phyloP scores from a whole-genome alignment of 2,329 filamentous ascomycete species.

The Trichoderma asperellum region DNA sequence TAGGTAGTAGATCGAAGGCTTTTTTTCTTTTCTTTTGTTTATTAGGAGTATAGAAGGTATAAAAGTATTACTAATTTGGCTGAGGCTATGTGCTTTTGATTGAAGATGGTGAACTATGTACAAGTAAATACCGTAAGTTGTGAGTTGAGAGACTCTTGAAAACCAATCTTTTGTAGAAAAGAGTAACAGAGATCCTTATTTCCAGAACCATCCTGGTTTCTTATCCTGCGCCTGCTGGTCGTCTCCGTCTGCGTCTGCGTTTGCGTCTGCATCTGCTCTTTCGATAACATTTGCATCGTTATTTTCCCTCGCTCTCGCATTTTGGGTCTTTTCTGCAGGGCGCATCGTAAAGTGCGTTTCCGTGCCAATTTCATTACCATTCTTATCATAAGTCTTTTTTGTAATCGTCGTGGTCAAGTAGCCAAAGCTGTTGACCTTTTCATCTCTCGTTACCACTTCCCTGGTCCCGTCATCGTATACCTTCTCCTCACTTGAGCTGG shows the following conservation, averaged over 20 bases:
- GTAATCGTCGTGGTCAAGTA: slow-evolving; percentile 49
- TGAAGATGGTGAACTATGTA: background rate
- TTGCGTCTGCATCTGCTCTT: background rate
- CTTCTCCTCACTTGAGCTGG: slow-evolving; percentile 22
- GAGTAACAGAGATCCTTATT: slow-evolving; percentile 33
- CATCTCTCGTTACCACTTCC: slow-evolving; percentile 45
- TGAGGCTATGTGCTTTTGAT: slow-evolving; percentile 8
- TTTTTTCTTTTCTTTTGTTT: background rate
- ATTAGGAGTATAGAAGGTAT: background rate
- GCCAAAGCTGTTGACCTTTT: slow-evolving; percentile 50
- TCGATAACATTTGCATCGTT: slow-evolving; percentile 24
- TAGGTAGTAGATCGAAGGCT: background rate
- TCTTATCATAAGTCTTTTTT: slow-evolving; percentile 45
- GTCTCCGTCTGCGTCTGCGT: background rate
- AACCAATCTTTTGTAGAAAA: background rate
- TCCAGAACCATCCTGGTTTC: slow-evolving; percentile 49
- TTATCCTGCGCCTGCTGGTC: slow-evolving; percentile 31
- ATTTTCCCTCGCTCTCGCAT: slow-evolving; percentile 28
- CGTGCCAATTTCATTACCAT: slow-evolving; percentile 48
- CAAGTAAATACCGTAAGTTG: background rate
- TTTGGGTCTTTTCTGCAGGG: slow-evolving; percentile 35
- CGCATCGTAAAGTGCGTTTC: slow-evolving; percentile 44
- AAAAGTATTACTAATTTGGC: slow-evolving; percentile 5
- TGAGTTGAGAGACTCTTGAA: background rate
- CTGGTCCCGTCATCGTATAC: slow-evolving; percentile 36